A percentile compares a stretch with the other conserved stretches of the same genome.
Conservation (phyloP, 2,329 filamentous ascomycete genomes). For the Stachybotrys chlorohalonatus region DNA sequence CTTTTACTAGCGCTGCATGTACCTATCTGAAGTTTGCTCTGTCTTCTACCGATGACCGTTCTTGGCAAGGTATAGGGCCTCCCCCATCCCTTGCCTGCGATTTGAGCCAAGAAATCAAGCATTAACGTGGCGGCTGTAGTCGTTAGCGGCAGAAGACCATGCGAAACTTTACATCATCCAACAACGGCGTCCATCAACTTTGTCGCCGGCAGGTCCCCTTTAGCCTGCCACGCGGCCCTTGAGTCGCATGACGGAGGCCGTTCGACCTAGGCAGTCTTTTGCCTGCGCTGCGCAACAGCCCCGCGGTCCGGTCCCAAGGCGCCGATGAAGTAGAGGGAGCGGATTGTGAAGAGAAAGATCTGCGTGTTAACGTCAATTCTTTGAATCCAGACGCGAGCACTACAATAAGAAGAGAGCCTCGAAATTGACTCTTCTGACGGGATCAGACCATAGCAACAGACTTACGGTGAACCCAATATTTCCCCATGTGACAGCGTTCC, state of each 20-base stretch:
- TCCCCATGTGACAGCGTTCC: constrained; percentile 67
- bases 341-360: constrained; percentile 45
- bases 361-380: constrained; percentile 12
- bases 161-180: no score
- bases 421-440: background rate
- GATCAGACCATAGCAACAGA: constrained; percentile 2
- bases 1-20: background rate
- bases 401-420: background rate
- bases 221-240: background rate
- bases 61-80: background rate
- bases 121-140: background rate
- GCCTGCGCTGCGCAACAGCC: constrained; percentile 5
- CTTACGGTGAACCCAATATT: constrained; percentile 59
- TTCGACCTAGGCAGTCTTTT: constrained; percentile 15
- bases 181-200: no score
- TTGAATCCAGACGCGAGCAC: background rate
- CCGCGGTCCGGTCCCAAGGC: constrained; percentile 42
- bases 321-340: constrained; percentile 49
- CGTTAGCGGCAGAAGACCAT: background rate
- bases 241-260: background rate
- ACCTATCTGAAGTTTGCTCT: background rate
- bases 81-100: background rate
- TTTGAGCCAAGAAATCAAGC: background rate
- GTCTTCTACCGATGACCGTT: background rate
- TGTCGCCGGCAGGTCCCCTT: no score